A percentile compares a stretch with the other conserved stretches of the same genome.
Conservation (phyloP, 2,329 filamentous ascomycete species). For the Colletotrichum scovillei region DNA sequence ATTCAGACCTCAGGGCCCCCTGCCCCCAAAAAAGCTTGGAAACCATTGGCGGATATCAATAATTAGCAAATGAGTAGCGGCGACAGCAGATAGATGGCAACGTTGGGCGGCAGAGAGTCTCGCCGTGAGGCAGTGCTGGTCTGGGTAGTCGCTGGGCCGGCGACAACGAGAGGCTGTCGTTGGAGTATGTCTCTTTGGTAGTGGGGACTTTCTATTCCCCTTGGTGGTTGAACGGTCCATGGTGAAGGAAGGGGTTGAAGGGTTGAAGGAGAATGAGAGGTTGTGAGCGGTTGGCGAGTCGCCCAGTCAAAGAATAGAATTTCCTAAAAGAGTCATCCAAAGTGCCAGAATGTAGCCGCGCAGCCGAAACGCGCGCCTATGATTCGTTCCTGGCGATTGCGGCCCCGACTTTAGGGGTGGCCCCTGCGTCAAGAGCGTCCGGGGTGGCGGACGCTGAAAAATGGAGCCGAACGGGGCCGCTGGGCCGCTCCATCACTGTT, state of each 20-base stretch:
- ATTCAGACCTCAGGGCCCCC: not conserved
- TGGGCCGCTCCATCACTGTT: conserved; percentile 6
- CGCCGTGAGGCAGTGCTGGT: conserved; percentile 44
- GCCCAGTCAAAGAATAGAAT: conserved; percentile 11
- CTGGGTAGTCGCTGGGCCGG: conserved; percentile 38
- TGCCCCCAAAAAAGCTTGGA: not conserved
- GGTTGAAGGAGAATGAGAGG: not conserved
- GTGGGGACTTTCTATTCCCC: not conserved
- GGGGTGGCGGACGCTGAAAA: not conserved
- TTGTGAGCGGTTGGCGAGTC: conserved; percentile 8
- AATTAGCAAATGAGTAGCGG: not conserved
- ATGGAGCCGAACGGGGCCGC: no score
- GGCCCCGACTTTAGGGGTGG: conserved; percentile 8
- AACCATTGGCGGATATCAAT: not conserved
- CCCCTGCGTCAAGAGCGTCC: conserved; percentile 15
- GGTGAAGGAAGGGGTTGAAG: not conserved
- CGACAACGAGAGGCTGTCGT: conserved; percentile 46
- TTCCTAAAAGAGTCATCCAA: not conserved
- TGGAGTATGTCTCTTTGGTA: conserved; percentile 40
- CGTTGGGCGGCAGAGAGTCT: conserved; percentile 23
- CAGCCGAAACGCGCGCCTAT: conserved; percentile 31
- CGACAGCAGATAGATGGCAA: not conserved
- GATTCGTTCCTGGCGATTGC: conserved; percentile 25
- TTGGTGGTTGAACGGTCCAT: no score
- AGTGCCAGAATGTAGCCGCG: conserved; percentile 35